Percentiles rank a stretch among this genome's conserved stretches.
phyloP scores from a whole-genome alignment of 352 stramenopile genomes.

The Globisporangium okanoganense region DNA sequence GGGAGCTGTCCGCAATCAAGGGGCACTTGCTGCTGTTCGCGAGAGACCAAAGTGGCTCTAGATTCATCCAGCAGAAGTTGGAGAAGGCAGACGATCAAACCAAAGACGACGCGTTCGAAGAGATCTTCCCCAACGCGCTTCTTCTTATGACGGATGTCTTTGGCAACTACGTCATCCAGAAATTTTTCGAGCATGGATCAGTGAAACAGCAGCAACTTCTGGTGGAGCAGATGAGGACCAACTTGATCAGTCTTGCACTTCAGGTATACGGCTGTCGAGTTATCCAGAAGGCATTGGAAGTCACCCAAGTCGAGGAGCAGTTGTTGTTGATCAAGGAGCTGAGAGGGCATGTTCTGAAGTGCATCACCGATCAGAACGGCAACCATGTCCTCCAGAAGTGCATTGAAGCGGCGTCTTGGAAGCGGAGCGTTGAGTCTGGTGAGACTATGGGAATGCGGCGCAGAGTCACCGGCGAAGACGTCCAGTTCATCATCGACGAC shows the following conservation, averaged over 20 bases:
- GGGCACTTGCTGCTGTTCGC: conserved; percentile 85
- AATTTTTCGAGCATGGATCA: conserved; percentile 95
- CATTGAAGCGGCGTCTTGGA: conserved; percentile 89
- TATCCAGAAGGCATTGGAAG: conserved; percentile 92
- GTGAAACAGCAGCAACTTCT: conserved; percentile 85
- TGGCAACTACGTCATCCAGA: conserved; percentile 99
- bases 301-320: conserved; percentile 70
- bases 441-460: conserved; percentile 16
- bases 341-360: conserved; percentile 84
- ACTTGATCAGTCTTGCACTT: conserved; percentile 94
- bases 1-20: conserved; percentile 74
- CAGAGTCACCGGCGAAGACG: conserved; percentile 75
- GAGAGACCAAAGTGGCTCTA: conserved; percentile 78
- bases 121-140: conserved; percentile 79
- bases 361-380: conserved; percentile 97
- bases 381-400: conserved; percentile 99
- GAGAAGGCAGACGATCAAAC: conserved; percentile 75
- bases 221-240: conserved; percentile 83
- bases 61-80: conserved; percentile 88
- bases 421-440: conserved; percentile 24
- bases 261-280: conserved; percentile 97
- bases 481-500: conserved; percentile 97
- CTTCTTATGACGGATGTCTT: conserved; percentile 94
- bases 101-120: conserved; percentile 74
- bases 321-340: conserved; percentile 78